A percentile compares a stretch with the other conserved stretches of the same genome.
These are phyloP conservation scores for Lactarius psammicola DNA, from an alignment of 768 basidiomycete genomes.

Conservation along the genomic window DNA sequence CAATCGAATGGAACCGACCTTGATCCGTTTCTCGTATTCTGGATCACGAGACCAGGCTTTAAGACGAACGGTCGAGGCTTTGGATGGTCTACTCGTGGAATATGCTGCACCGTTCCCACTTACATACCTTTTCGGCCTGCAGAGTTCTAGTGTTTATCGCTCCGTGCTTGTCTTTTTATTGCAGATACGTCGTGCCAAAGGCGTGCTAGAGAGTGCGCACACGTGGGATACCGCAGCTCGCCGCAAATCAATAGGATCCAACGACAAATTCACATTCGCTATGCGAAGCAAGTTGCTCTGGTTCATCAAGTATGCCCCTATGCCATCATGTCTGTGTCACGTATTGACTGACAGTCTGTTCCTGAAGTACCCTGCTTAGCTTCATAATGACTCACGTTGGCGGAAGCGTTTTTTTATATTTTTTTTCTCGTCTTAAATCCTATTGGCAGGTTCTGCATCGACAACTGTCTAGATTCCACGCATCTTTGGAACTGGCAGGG, in stretches of 20 bases:
- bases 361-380: slow-evolving; percentile 55
- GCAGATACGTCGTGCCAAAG: slow-evolving; percentile 72
- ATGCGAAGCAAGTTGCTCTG: slow-evolving; percentile 76
- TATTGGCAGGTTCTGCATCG: slow-evolving; percentile 60
- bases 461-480: slow-evolving; percentile 59
- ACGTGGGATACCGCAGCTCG: slow-evolving; percentile 49
- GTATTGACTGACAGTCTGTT: slow-evolving; percentile 1
- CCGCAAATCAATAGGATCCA: slow-evolving; percentile 37
- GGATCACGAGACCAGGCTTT: slow-evolving; percentile 49
- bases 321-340: background rate
- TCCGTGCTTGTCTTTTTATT: slow-evolving; percentile 69
- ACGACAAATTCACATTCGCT: slow-evolving; percentile 71
- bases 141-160: slow-evolving; percentile 54
- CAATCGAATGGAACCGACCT: slow-evolving; percentile 62
- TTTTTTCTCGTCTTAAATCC: background rate
- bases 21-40: slow-evolving; percentile 70
- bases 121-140: slow-evolving; percentile 70
- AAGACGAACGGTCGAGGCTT: slow-evolving; percentile 55
- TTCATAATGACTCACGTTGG: slow-evolving; percentile 74
- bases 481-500: slow-evolving; percentile 48
- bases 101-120: slow-evolving; percentile 81
- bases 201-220: slow-evolving; percentile 64
- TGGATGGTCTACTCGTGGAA: slow-evolving; percentile 70
- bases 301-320: slow-evolving; percentile 73
- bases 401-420: background rate